Base-by-base conservation (phyloP, 1,284 basidiomycete species). In the Athelia sp. region DNA sequence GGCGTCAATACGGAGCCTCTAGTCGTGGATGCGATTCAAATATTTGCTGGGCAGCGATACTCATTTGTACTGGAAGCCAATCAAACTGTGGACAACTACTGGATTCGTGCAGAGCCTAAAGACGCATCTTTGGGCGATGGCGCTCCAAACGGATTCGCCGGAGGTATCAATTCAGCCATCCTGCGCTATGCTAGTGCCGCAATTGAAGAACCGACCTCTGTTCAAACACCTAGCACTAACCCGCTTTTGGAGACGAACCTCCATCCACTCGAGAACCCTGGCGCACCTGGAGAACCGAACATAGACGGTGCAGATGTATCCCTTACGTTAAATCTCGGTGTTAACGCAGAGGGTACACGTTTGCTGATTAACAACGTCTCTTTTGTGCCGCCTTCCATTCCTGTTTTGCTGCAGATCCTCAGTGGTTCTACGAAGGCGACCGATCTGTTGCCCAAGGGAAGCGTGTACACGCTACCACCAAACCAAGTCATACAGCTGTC, bases 1-100 rank as follows among this genome's bases (percentile, higher is more conserved):
- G 76, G 75, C 4, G 60, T 72, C 32, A 69, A 69, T 51, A 65
- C 65, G 10, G 34, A 64, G 26, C 73, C 79, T 2, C 49, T 67
- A 4, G 60, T 57, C 1, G 74, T 76, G 2, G 70, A 75, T 47
- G 58, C 59, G 1, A 60, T 77, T 24, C 61, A 66, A 31, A 74
- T 78, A 40, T 67, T 58, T 50, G 61, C 63, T 9, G 68, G 61
- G 4, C 55, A 57, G 47, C 50, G 57, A 8, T 55, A 57, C 43
- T 58, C 56, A 0, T 54, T 58, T 43, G 38, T 58, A 53, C 32
- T 67, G 3, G 56, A 56, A 23, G 72, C 75, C 1, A 58, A 70
- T 54, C 64, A 75, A 49, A 50, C 68, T 1, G 57, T 64, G 3
- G 62, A 60, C 44, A 77, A 70, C 53, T 72, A 71, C 54, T 69